phyloP scores from a whole-genome alignment of 2,329 filamentous ascomycete species.

The Trichoderma oligosporum region DNA sequence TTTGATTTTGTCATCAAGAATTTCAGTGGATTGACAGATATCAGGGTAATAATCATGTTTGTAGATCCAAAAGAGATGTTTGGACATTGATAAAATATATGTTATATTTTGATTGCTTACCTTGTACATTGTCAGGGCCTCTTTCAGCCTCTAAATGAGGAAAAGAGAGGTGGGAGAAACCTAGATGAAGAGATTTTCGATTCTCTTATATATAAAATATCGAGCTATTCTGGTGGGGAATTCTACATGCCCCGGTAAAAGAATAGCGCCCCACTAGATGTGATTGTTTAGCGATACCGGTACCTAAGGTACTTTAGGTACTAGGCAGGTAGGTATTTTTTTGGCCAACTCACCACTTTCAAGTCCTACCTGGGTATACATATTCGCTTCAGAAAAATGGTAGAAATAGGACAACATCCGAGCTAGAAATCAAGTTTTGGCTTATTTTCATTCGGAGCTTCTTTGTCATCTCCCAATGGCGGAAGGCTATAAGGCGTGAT shows the following conservation, averaged over 20 bases:
- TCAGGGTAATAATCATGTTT: constrained; percentile 50
- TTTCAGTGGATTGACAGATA: constrained; percentile 62
- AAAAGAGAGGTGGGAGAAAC: constrained; percentile 18
- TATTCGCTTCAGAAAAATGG: neutral
- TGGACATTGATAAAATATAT: neutral
- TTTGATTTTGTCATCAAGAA: constrained; percentile 43
- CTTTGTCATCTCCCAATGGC: constrained; percentile 70
- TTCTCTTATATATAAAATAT: constrained; percentile 23
- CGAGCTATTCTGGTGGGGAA: constrained; percentile 22
- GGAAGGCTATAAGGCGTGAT: constrained; percentile 88
- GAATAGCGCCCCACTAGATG: constrained; percentile 19
- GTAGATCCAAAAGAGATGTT: neutral
- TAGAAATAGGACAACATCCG: too few species aligned
- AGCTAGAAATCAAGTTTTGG: constrained; percentile 68
- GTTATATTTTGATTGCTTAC: constrained; percentile 18
- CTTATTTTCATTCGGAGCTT: constrained; percentile 51
- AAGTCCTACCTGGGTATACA: too few species aligned
- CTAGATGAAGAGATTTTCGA: constrained; percentile 20
- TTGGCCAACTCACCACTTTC: neutral
- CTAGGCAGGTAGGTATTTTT: neutral
- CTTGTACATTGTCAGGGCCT: constrained; percentile 4
- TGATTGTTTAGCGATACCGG: neutral
- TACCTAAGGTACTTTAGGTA: neutral
- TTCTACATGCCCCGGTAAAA: constrained; percentile 12
- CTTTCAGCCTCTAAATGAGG: neutral